Evolutionary conservation across 495 filamentous ascomycete genomes (phyloP).

Genomic region (Penicillium angulare): DNA sequence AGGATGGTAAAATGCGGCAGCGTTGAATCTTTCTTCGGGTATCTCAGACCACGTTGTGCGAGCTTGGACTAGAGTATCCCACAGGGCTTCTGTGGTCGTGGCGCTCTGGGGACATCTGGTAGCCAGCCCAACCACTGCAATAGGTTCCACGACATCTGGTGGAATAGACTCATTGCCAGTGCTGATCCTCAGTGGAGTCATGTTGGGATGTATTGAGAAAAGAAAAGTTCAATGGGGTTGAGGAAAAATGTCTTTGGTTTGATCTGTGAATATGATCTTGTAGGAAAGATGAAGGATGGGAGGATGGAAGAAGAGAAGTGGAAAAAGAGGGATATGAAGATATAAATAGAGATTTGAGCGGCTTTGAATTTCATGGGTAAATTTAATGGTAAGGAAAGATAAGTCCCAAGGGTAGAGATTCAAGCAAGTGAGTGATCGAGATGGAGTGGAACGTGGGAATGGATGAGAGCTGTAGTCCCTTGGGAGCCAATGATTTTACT

Average conservation of each 20-base stretch:
- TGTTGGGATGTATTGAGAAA: neutral
- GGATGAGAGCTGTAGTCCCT: too few relatives aligned
- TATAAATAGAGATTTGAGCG: too few relatives aligned
- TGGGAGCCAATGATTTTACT: neutral
- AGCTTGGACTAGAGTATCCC: slow-evolving; percentile 43
- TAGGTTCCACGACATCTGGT: slow-evolving; percentile 34
- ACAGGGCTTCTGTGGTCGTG: slow-evolving; percentile 41
- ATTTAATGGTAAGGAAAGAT: neutral
- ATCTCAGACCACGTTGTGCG: slow-evolving; percentile 48
- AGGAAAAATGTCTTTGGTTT: neutral
- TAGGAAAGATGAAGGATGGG: neutral
- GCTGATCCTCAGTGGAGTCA: neutral
- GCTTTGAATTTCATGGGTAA: too few relatives aligned
- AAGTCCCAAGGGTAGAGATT: neutral
- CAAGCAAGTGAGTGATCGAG: neutral
- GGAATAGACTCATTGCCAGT: neutral
- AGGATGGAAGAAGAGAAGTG: neutral
- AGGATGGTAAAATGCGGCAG: slow-evolving; percentile 44
- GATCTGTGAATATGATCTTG: too few relatives aligned
- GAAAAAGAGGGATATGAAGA: neutral
- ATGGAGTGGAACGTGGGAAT: too few relatives aligned
- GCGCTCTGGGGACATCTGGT: slow-evolving; percentile 54
- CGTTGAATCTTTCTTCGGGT: slow-evolving; percentile 55
- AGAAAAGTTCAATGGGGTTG: neutral
- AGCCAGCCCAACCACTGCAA: slow-evolving; percentile 58